Percentiles rank a stretch among this genome's conserved stretches.
Evolutionary conservation across 345 rosid genomes (phyloP).

Genomic region (Camelina laxa): DNA sequence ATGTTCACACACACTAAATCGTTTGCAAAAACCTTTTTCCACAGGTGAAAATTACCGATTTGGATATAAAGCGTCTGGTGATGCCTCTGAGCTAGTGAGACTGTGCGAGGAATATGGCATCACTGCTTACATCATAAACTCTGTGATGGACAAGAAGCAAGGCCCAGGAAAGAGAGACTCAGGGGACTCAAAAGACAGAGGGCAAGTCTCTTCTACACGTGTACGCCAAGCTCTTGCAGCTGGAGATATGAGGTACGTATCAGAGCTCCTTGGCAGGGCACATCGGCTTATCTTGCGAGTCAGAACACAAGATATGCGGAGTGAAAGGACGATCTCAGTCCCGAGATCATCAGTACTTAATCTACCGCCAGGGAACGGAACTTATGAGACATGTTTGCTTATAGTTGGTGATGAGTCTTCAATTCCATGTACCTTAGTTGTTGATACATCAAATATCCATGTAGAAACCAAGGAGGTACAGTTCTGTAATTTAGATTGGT

Average conservation of each 20-base stretch:
- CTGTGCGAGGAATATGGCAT: constrained; percentile 74
- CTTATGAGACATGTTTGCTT: constrained; percentile 58
- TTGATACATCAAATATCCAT: constrained; percentile 61
- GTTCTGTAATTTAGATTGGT: constrained; percentile 44
- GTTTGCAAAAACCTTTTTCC: constrained; percentile 13
- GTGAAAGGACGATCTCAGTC: constrained; percentile 51
- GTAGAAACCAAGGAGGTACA: constrained; percentile 56
- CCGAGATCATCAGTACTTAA: constrained; percentile 68
- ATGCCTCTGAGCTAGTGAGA: constrained; percentile 70
- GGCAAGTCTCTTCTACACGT: constrained; percentile 94
- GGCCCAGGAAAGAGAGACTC: constrained; percentile 44
- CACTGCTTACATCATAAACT: constrained; percentile 67
- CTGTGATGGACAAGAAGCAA: constrained; percentile 89
- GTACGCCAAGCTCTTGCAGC: constrained; percentile 85
- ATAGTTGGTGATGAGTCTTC: constrained; percentile 47
- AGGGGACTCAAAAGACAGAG: constrained; percentile 70
- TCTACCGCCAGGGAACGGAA: constrained; percentile 77
- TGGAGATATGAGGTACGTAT: constrained; percentile 78
- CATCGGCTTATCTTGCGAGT: constrained; percentile 71
- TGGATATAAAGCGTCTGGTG: constrained; percentile 94
- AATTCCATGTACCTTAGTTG: constrained; percentile 63
- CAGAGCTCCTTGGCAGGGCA: constrained; percentile 83
- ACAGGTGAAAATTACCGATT: constrained; percentile 90
- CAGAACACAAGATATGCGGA: constrained; percentile 34
- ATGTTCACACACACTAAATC: background rate